A percentile compares a stretch with the other conserved stretches of the same genome.
Evolutionary conservation across 2,329 filamentous ascomycete genomes (phyloP).

Genomic region (Bipolaris oryzae): DNA sequence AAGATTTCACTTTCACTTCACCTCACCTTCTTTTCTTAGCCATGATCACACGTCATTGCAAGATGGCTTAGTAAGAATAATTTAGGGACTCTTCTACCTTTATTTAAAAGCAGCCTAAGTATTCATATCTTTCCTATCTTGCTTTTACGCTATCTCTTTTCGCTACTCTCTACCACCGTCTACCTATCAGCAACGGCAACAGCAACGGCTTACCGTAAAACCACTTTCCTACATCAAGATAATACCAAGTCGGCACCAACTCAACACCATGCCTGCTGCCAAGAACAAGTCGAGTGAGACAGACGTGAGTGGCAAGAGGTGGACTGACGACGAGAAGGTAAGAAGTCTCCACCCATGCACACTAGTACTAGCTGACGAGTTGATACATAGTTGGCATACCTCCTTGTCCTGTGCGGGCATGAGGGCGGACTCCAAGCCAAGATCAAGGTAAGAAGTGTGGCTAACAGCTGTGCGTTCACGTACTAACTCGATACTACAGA

Average conservation of each 20-base stretch:
- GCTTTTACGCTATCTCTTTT: not conserved
- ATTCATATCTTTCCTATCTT: not conserved
- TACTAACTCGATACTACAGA: slow-evolving; percentile 16
- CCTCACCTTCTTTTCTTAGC: no score
- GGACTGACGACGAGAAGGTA: slow-evolving; percentile 33
- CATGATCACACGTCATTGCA: no score
- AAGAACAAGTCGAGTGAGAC: slow-evolving; percentile 16
- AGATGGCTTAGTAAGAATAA: no score
- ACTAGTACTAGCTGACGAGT: slow-evolving; percentile 1
- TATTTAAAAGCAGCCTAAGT: no score
- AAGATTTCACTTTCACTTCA: not conserved
- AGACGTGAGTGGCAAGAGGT: slow-evolving; percentile 21
- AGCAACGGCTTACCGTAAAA: no score
- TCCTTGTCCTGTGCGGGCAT: slow-evolving; percentile 29
- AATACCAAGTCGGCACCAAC: no score
- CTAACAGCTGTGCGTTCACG: not conserved
- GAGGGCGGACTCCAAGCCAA: slow-evolving; percentile 26
- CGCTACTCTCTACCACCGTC: not conserved
- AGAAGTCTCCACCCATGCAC: not conserved
- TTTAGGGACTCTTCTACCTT: no score
- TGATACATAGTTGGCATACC: slow-evolving; percentile 25
- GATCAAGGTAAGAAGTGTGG: slow-evolving; percentile 17
- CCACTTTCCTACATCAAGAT: no score
- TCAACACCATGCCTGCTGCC: slow-evolving; percentile 9
- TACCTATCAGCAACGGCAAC: not conserved